A percentile compares a stretch with the other conserved stretches of the same genome.
These are phyloP conservation scores for Malassezia globosa DNA, from an alignment of 1,284 basidiomycete genomes.

Conservation along the genomic window DNA sequence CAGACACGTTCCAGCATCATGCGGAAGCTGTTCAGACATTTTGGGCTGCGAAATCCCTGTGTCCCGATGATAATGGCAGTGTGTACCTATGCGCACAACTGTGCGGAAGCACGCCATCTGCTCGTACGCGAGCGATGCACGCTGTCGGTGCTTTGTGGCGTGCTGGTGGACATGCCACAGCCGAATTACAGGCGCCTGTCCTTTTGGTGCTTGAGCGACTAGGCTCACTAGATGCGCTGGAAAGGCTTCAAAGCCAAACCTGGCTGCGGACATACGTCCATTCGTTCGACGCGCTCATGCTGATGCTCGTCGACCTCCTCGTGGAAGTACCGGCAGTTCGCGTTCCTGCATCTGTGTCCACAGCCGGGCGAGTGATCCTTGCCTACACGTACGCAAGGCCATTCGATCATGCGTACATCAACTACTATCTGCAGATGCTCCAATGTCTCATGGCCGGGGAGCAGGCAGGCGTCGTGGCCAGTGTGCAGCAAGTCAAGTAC, in stretches of 20 bases:
- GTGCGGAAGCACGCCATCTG: neutral
- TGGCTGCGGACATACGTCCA: slow-evolving; percentile 35
- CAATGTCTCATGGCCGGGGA: slow-evolving; percentile 59
- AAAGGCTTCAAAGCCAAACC: slow-evolving; percentile 22
- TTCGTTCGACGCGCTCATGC: slow-evolving; percentile 33
- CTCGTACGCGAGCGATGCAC: slow-evolving; percentile 56
- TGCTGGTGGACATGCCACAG: slow-evolving; percentile 56
- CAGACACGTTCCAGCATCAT: slow-evolving; percentile 63
- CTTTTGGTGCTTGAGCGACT: slow-evolving; percentile 74
- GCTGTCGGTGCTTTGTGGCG: slow-evolving; percentile 89
- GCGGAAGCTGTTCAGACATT: slow-evolving; percentile 70
- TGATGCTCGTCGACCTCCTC: slow-evolving; percentile 18
- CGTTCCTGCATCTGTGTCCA: neutral
- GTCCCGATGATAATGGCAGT: slow-evolving; percentile 10
- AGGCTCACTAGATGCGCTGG: slow-evolving; percentile 19
- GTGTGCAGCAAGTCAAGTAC: neutral
- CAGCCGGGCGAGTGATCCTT: neutral
- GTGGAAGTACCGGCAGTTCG: neutral
- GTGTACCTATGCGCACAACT: slow-evolving; percentile 22
- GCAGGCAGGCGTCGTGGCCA: too few relatives aligned
- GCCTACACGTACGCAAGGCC: slow-evolving; percentile 56
- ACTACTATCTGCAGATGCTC: slow-evolving; percentile 61
- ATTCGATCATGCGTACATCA: slow-evolving; percentile 64
- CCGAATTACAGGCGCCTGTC: slow-evolving; percentile 55
- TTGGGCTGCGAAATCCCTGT: slow-evolving; percentile 53